phyloP scores from a whole-genome alignment of 2,329 filamentous ascomycete species.

The Magnaporthales sp. region DNA sequence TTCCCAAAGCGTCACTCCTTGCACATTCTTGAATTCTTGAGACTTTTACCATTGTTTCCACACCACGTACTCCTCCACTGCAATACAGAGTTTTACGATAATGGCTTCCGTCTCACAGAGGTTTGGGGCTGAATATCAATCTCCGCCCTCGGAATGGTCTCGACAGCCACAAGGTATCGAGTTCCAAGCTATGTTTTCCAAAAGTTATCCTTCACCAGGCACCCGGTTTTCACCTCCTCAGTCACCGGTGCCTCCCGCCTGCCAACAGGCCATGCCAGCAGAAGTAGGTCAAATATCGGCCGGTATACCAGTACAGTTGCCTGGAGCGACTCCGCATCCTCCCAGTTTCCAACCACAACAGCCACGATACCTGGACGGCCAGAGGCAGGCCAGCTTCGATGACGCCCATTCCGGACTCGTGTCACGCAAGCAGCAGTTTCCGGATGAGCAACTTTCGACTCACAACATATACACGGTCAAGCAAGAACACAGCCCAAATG shows the following conservation, averaged over 20 bases:
- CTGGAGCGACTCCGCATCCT: not conserved
- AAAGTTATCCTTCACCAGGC: not conserved
- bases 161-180: not conserved
- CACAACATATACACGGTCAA: not conserved
- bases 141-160: not conserved
- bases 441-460: not conserved
- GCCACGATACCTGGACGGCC: too few species aligned
- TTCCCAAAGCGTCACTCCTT: too few species aligned
- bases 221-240: too few species aligned
- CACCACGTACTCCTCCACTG: not conserved
- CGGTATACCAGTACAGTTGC: too few species aligned
- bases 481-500: too few species aligned
- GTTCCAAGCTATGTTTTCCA: not conserved
- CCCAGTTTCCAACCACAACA: not conserved
- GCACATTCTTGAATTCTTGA: not conserved
- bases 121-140: too few species aligned
- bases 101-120: not conserved
- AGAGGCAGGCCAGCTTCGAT: too few species aligned
- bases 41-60: not conserved
- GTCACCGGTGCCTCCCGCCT: too few species aligned
- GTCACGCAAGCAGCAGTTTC: not conserved
- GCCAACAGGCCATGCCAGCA: too few species aligned
- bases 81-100: not conserved
- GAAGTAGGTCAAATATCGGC: too few species aligned
- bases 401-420: not conserved